phyloP scores from a whole-genome alignment of 2,329 filamentous ascomycete species.

The Fusarium phyllophilum region DNA sequence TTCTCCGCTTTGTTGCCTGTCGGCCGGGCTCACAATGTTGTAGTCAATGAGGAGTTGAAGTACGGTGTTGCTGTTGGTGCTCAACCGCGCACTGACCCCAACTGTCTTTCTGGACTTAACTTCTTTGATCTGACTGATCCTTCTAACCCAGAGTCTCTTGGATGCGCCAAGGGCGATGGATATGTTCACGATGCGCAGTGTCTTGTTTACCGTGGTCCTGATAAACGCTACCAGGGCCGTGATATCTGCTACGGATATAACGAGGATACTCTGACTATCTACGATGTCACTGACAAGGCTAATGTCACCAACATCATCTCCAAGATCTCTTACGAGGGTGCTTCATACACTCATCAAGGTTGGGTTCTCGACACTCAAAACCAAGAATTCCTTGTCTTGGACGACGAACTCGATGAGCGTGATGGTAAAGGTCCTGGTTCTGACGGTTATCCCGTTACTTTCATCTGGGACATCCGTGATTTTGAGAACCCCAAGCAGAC shows the following conservation, averaged over 20 bases:
- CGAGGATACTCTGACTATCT: slow-evolving; percentile 63
- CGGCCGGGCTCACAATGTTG: slow-evolving; percentile 63
- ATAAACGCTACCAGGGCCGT: slow-evolving; percentile 56
- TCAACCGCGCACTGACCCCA: slow-evolving; percentile 49
- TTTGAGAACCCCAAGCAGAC: slow-evolving; percentile 56
- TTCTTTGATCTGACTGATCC: slow-evolving; percentile 68
- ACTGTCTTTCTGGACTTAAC: slow-evolving; percentile 63
- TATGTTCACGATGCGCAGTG: slow-evolving; percentile 72
- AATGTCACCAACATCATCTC: slow-evolving; percentile 58
- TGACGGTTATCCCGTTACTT: slow-evolving; percentile 59
- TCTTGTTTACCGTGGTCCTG: slow-evolving; percentile 63
- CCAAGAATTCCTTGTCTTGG: slow-evolving; percentile 59
- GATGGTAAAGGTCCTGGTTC: slow-evolving; percentile 52
- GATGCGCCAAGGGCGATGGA: slow-evolving; percentile 64
- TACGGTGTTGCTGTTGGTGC: slow-evolving; percentile 59
- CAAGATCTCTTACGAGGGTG: slow-evolving; percentile 64
- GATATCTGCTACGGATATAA: slow-evolving; percentile 69
- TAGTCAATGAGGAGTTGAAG: slow-evolving; percentile 58
- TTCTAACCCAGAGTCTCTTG: slow-evolving; percentile 61
- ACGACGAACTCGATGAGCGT: slow-evolving; percentile 64
- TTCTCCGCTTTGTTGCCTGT: slow-evolving; percentile 47
- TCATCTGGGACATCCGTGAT: slow-evolving; percentile 60
- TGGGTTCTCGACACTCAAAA: slow-evolving; percentile 59
- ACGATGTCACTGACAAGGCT: slow-evolving; percentile 62
- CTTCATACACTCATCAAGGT: slow-evolving; percentile 68